Percentiles rank a stretch among this genome's conserved stretches.
These are phyloP conservation scores for Trichoderma erinaceum DNA, from an alignment of 495 filamentous ascomycete species.

Conservation along the genomic window DNA sequence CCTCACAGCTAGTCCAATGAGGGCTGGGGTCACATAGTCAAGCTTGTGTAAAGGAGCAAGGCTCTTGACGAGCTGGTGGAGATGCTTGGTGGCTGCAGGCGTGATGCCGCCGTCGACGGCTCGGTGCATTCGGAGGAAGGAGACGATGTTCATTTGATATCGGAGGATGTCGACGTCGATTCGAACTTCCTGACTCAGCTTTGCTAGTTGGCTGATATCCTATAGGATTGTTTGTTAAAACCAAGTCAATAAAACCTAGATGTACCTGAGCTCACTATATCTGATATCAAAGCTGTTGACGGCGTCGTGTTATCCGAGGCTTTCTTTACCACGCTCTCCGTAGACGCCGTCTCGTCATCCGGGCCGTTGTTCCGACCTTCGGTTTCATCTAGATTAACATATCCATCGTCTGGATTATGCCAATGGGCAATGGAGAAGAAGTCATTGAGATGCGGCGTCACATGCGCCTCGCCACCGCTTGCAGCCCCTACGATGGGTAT, in stretches of 20 bases:
- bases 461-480: slow-evolving; percentile 36
- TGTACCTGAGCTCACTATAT: neutral
- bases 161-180: slow-evolving; percentile 58
- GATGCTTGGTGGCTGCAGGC: slow-evolving; percentile 69
- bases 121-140: slow-evolving; percentile 80
- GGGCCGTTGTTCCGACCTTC: slow-evolving; percentile 21
- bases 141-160: slow-evolving; percentile 78
- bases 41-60: slow-evolving; percentile 81
- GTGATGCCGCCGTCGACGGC: slow-evolving; percentile 73
- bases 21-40: slow-evolving; percentile 74
- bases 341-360: slow-evolving; percentile 25
- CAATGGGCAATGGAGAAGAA: slow-evolving; percentile 84
- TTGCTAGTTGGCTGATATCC: slow-evolving; percentile 36
- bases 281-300: slow-evolving; percentile 4
- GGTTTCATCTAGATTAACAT: slow-evolving; percentile 60
- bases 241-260: neutral
- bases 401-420: slow-evolving; percentile 67
- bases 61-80: slow-evolving; percentile 57
- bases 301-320: slow-evolving; percentile 2
- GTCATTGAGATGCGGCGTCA: slow-evolving; percentile 62
- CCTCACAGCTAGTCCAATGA: slow-evolving; percentile 73
- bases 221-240: neutral
- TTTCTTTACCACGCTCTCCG: slow-evolving; percentile 30
- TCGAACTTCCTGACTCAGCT: slow-evolving; percentile 25
- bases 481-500: slow-evolving; percentile 57